These are phyloP conservation scores for Cenococcum geophilum DNA, from an alignment of 495 filamentous ascomycete species.

Conservation along the genomic window DNA sequence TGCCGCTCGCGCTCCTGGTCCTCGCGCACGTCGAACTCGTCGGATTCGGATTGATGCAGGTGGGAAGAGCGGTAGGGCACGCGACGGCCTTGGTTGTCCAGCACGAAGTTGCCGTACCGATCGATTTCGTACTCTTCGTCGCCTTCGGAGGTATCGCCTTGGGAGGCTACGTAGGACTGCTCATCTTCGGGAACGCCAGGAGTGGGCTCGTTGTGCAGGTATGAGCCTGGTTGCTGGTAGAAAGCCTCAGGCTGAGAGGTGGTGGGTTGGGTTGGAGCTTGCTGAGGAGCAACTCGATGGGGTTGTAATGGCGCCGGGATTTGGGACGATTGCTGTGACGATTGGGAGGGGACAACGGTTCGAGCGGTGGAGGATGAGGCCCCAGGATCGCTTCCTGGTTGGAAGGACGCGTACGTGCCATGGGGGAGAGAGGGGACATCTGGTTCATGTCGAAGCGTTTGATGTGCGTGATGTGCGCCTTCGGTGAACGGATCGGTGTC, in stretches of 20 bases:
- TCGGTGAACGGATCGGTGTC: slow-evolving; percentile 57
- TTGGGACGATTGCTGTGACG: slow-evolving; percentile 7
- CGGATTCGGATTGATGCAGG: slow-evolving; percentile 32
- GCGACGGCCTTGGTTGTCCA: slow-evolving; percentile 43
- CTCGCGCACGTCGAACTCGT: slow-evolving; percentile 50
- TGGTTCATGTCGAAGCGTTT: slow-evolving; percentile 30
- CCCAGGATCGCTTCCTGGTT: slow-evolving; percentile 6
- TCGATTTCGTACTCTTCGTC: slow-evolving; percentile 54
- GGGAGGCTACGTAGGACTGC: slow-evolving; percentile 48
- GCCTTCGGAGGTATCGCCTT: slow-evolving; percentile 44
- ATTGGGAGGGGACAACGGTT: slow-evolving; percentile 15
- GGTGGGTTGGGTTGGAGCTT: slow-evolving; percentile 9
- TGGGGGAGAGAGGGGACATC: slow-evolving; percentile 25
- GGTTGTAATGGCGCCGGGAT: slow-evolving; percentile 22
- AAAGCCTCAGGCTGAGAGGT: slow-evolving; percentile 35
- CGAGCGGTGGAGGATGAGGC: slow-evolving; percentile 12
- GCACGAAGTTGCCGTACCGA: slow-evolving; percentile 44
- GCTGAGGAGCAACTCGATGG: slow-evolving; percentile 12
- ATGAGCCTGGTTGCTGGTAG: slow-evolving; percentile 44
- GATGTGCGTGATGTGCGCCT: slow-evolving; percentile 34
- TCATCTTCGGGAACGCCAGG: slow-evolving; percentile 40
- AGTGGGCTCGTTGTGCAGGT: slow-evolving; percentile 36
- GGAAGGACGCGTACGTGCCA: slow-evolving; percentile 19
- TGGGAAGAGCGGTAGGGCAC: slow-evolving; percentile 40
- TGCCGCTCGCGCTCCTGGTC: slow-evolving; percentile 46